Percentiles rank a stretch among this genome's conserved stretches.
These are phyloP conservation scores for Kluyveromyces lactis DNA, from an alignment of 805 yeast genomes.

Conservation along the genomic window DNA sequence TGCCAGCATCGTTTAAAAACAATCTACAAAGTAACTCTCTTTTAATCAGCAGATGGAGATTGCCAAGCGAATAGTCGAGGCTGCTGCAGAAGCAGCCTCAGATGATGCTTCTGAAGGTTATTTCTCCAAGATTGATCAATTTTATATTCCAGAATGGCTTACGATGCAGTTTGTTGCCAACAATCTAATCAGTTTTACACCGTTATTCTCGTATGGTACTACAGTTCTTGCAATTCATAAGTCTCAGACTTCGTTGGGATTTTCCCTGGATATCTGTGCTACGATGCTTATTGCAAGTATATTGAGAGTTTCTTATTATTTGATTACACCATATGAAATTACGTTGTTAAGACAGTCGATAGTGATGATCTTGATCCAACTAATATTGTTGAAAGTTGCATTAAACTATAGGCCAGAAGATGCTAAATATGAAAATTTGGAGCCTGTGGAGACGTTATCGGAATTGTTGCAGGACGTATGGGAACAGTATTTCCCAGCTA, in stretches of 20 bases:
- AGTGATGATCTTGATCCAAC: constrained; percentile 78
- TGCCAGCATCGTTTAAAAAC: too few species aligned
- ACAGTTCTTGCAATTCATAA: constrained; percentile 63
- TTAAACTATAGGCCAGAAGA: constrained; percentile 47
- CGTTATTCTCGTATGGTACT: constrained; percentile 79
- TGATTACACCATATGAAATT: constrained; percentile 74
- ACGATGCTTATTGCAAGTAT: constrained; percentile 78
- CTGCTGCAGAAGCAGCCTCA: neutral
- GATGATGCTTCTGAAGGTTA: constrained; percentile 11
- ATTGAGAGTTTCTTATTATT: constrained; percentile 65
- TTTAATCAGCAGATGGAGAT: neutral
- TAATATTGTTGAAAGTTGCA: constrained; percentile 53
- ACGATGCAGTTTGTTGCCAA: constrained; percentile 52
- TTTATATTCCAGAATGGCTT: constrained; percentile 41
- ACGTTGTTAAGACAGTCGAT: constrained; percentile 70
- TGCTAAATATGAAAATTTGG: constrained; percentile 32
- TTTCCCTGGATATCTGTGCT: constrained; percentile 86
- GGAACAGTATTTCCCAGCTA: constrained; percentile 26
- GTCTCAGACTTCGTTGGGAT: constrained; percentile 63
- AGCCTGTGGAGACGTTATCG: constrained; percentile 26
- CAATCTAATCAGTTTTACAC: constrained; percentile 68
- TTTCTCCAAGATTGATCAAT: constrained; percentile 34
- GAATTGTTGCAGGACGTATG: constrained; percentile 26
- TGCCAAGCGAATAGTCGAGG: neutral
- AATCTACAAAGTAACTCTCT: too few species aligned